Evolutionary conservation across 75 land plant species (phyloP).

Genomic region (Pinus taeda): DNA sequence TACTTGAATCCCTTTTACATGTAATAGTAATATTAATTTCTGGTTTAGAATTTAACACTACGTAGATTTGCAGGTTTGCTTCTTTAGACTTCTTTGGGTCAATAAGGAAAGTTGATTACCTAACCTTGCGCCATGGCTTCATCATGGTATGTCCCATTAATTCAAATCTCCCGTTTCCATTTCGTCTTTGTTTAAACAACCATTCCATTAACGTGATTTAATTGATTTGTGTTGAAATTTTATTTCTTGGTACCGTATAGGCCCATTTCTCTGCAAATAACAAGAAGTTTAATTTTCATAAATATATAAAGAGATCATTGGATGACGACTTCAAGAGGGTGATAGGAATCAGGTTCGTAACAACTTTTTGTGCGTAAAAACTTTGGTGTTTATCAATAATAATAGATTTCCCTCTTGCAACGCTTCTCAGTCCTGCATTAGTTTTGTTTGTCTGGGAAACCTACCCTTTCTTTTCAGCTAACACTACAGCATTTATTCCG

Average conservation of each 20-base stretch:
- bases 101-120: constrained; percentile 52
- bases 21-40: not conserved
- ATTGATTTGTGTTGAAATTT: not conserved
- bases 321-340: no score
- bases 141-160: constrained; percentile 14
- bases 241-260: constrained; percentile 21
- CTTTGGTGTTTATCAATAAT: no score
- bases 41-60: not conserved
- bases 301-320: no score
- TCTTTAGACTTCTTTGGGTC: constrained; percentile 58
- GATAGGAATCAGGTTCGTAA: no score
- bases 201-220: not conserved
- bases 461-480: no score
- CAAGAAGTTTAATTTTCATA: constrained; percentile 55
- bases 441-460: not conserved
- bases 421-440: no score
- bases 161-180: not conserved
- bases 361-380: no score
- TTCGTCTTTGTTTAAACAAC: not conserved
- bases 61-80: constrained; percentile 39
- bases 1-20: not conserved
- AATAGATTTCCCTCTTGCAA: no score
- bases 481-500: no score
- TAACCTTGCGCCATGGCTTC: constrained; percentile 63
- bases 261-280: constrained; percentile 56